These are phyloP conservation scores for Pichia sp. DNA, from an alignment of 1,139 yeast species.

Conservation along the genomic window DNA sequence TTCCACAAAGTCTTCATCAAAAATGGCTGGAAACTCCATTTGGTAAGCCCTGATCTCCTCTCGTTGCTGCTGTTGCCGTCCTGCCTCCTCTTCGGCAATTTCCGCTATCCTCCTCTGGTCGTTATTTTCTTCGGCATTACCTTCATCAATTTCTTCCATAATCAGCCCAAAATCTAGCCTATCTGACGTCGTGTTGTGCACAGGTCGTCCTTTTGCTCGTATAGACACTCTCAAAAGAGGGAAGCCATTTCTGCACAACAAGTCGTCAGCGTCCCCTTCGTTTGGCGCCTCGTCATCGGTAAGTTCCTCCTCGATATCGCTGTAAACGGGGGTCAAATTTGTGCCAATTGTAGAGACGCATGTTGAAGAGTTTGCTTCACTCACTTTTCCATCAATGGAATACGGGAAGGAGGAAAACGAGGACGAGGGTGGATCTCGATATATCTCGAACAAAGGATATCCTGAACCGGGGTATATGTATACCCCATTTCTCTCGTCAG, in stretches of 20 bases:
- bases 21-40: background rate
- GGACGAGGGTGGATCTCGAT: background rate
- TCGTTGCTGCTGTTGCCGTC: background rate
- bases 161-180: background rate
- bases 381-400: background rate
- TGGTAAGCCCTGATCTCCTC: background rate
- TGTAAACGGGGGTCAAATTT: background rate
- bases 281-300: background rate
- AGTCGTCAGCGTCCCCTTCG: background rate
- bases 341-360: background rate
- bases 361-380: background rate
- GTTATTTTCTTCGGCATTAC: background rate
- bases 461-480: background rate
- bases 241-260: background rate
- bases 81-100: background rate
- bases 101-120: background rate
- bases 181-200: background rate
- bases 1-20: conserved; percentile 1
- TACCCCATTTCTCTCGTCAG: background rate
- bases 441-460: background rate
- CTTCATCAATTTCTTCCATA: background rate
- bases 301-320: background rate
- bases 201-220: background rate
- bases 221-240: background rate
- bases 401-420: background rate